Conservation (phyloP, 441 rosid genomes). For the Erodium texanum region DNA sequence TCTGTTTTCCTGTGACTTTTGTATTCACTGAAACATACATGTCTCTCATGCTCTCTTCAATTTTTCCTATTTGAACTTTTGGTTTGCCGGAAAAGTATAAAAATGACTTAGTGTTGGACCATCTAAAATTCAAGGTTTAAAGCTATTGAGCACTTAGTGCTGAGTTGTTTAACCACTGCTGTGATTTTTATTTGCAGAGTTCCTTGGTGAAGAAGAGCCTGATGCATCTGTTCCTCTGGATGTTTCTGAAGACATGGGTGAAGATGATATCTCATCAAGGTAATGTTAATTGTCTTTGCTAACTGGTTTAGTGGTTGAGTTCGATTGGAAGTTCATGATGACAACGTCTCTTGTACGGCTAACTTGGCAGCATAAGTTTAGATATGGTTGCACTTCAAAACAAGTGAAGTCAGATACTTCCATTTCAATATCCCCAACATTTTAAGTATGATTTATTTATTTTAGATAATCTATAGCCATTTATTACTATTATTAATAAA, state of each 20-base stretch:
- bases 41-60: conserved; percentile 1
- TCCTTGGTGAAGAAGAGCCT: conserved; percentile 51
- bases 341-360: neutral
- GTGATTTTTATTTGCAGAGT: conserved; percentile 30
- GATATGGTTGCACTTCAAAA: conserved; percentile 2
- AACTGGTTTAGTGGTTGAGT: neutral
- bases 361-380: conserved; percentile 1
- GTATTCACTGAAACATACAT: neutral
- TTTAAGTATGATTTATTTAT: neutral
- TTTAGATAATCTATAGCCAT: neutral
- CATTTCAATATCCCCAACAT: neutral
- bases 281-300: conserved; percentile 15
- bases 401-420: neutral
- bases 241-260: conserved; percentile 61
- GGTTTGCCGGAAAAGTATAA: neutral
- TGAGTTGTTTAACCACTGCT: conserved; percentile 5
- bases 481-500: neutral
- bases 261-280: conserved; percentile 86
- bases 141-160: neutral
- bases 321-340: neutral
- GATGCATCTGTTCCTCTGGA: conserved; percentile 48
- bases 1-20: neutral
- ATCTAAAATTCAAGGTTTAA: neutral
- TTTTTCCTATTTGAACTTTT: neutral
- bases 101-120: neutral